phyloP scores from a whole-genome alignment of 1,139 yeast genomes.

The Geotrichum europaeum region DNA sequence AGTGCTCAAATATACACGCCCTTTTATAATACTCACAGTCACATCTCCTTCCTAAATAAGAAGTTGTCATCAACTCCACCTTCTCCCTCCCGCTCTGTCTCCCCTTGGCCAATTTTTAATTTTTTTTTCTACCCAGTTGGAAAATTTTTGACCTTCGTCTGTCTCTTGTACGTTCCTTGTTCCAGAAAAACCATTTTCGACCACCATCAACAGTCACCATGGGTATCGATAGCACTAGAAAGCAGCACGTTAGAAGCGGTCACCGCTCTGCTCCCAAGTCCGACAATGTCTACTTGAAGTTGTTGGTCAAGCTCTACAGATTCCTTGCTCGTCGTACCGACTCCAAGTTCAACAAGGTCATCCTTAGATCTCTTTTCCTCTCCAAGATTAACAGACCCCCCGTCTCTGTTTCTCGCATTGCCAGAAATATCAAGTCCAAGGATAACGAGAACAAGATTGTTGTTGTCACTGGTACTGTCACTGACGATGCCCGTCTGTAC shows the following conservation, averaged over 20 bases:
- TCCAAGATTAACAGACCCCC: slow-evolving; percentile 99
- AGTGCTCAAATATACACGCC: not conserved
- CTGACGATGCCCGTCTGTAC: slow-evolving; percentile 93
- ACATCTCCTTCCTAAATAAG: not conserved
- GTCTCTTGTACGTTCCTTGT: slow-evolving; percentile 7
- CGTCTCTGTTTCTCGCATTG: slow-evolving; percentile 87
- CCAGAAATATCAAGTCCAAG: slow-evolving; percentile 74
- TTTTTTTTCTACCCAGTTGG: not conserved
- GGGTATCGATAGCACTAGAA: slow-evolving; percentile 98
- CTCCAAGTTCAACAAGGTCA: slow-evolving; percentile 92
- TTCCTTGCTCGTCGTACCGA: slow-evolving; percentile 99
- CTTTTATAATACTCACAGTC: not conserved
- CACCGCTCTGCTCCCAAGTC: slow-evolving; percentile 99
- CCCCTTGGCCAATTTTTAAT: not conserved
- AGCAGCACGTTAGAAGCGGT: slow-evolving; percentile 93
- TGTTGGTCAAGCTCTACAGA: slow-evolving; percentile 96
- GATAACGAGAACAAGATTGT: slow-evolving; percentile 88
- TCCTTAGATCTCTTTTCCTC: slow-evolving; percentile 90
- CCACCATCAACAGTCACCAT: slow-evolving; percentile 36
- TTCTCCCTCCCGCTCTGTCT: not conserved
- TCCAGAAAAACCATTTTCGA: slow-evolving; percentile 8
- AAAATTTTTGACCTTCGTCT: slow-evolving; percentile 7
- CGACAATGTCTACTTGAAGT: slow-evolving; percentile 96
- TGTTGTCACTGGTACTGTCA: slow-evolving; percentile 98
- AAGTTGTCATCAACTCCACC: not conserved